phyloP scores from a whole-genome alignment of 768 basidiomycete species.

The Hericium coralloides region DNA sequence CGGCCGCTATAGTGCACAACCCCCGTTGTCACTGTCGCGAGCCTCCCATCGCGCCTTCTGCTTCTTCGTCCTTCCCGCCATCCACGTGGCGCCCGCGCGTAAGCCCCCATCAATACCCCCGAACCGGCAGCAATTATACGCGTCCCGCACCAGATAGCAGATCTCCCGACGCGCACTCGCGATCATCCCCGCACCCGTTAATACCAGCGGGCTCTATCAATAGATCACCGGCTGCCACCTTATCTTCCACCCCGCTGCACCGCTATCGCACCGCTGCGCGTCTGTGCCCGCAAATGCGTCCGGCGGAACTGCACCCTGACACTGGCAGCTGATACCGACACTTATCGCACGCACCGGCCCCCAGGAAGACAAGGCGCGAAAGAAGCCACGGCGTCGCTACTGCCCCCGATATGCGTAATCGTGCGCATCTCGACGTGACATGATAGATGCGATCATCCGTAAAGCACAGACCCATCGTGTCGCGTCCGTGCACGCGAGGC shows the following conservation, averaged over 20 bases:
- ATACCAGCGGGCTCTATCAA: too few species aligned
- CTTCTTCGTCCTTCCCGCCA: too few species aligned
- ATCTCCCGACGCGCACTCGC: background rate
- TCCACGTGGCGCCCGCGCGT: too few species aligned
- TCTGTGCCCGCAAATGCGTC: background rate
- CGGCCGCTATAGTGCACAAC: too few species aligned
- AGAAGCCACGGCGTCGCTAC: background rate
- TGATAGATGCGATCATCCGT: background rate
- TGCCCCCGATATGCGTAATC: background rate
- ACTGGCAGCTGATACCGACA: too few species aligned
- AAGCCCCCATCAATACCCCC: too few species aligned
- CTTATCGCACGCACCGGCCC: too few species aligned
- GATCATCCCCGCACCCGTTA: background rate
- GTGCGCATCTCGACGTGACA: background rate
- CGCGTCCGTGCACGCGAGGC: background rate
- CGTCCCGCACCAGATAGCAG: background rate
- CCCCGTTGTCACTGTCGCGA: too few species aligned
- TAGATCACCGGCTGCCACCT: background rate
- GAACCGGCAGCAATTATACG: too few species aligned
- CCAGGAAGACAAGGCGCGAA: too few species aligned
- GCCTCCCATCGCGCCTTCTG: too few species aligned
- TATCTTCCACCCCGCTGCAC: background rate
- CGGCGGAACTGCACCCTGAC: too few species aligned
- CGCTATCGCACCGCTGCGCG: background rate
- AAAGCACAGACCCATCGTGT: background rate